phyloP scores from a whole-genome alignment of 768 basidiomycete genomes.

The Termitomyces sp. region DNA sequence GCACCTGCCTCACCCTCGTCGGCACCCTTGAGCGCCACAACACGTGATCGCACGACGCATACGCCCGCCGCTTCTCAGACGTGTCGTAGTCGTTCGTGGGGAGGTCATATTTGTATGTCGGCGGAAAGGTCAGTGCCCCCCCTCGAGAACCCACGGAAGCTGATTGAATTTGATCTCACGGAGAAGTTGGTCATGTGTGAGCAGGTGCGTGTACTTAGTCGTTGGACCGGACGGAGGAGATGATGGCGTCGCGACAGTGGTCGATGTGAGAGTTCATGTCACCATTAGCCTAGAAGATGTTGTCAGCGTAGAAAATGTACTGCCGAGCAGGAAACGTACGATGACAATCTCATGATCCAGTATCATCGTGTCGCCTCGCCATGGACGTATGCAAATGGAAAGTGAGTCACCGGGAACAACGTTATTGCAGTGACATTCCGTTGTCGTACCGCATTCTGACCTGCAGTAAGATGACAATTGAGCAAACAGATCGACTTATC shows the following conservation, averaged over 20 bases:
- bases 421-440: slow-evolving; percentile 85
- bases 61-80: slow-evolving; percentile 83
- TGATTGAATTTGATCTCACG: slow-evolving; percentile 89
- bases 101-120: slow-evolving; percentile 95
- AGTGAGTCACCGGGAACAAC: slow-evolving; percentile 59
- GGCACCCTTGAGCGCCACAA: slow-evolving; percentile 67
- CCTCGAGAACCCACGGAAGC: slow-evolving; percentile 82
- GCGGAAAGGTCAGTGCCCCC: slow-evolving; percentile 77
- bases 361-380: slow-evolving; percentile 90
- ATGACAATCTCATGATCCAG: slow-evolving; percentile 95
- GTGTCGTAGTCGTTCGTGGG: slow-evolving; percentile 78
- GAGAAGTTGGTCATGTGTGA: slow-evolving; percentile 81
- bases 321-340: slow-evolving; percentile 43
- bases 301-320: neutral
- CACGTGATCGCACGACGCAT: slow-evolving; percentile 97
- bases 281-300: slow-evolving; percentile 64
- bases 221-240: slow-evolving; percentile 64
- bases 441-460: slow-evolving; percentile 77
- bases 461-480: slow-evolving; percentile 97
- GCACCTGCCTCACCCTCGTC: slow-evolving; percentile 59
- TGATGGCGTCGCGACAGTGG: slow-evolving; percentile 80
- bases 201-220: slow-evolving; percentile 63
- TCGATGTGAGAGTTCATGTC: slow-evolving; percentile 99
- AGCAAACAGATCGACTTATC: slow-evolving; percentile 93
- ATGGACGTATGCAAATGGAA: slow-evolving; percentile 70